Conservation (phyloP, 169 alveolate genomes). For the Eimeria necatrix region DNA sequence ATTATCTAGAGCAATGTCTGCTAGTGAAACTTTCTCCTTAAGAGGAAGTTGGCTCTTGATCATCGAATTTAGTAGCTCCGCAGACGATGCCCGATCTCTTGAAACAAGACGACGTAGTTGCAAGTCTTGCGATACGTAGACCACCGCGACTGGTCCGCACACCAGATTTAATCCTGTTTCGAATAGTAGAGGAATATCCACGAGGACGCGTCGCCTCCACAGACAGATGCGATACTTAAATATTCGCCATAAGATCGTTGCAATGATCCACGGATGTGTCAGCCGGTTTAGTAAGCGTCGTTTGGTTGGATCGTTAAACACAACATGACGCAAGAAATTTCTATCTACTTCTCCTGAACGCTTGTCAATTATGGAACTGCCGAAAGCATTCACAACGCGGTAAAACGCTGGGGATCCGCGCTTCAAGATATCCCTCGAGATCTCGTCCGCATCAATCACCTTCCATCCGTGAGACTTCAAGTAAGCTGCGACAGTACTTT, state of each 20-base stretch:
- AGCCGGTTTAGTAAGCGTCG: conserved; percentile 44
- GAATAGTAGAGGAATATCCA: conserved; percentile 64
- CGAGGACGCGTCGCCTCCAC: conserved; percentile 53
- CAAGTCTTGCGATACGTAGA: conserved; percentile 1
- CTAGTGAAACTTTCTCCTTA: conserved; percentile 59
- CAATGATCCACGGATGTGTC: conserved; percentile 63
- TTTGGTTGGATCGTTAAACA: conserved; percentile 57
- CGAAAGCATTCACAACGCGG: conserved; percentile 61
- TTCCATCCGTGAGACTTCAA: conserved; percentile 39
- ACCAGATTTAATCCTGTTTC: conserved; percentile 34
- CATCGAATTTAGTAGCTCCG: conserved; percentile 49
- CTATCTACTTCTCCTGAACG: conserved; percentile 59
- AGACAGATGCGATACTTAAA: conserved; percentile 44
- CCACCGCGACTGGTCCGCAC: conserved; percentile 70
- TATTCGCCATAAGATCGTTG: conserved; percentile 35
- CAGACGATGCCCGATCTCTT: conserved; percentile 42
- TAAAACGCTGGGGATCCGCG: conserved; percentile 63
- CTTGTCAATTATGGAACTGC: conserved; percentile 12
- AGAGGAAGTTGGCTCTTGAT: conserved; percentile 65
- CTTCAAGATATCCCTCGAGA: conserved; percentile 24
- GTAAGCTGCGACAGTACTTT: conserved; percentile 28
- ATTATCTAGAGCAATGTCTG: conserved; percentile 60
- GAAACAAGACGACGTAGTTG: conserved; percentile 47
- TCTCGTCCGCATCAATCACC: conserved; percentile 60
- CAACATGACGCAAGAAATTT: conserved; percentile 3